phyloP scores from a whole-genome alignment of 495 filamentous ascomycete species.

The Monascus purpureus region DNA sequence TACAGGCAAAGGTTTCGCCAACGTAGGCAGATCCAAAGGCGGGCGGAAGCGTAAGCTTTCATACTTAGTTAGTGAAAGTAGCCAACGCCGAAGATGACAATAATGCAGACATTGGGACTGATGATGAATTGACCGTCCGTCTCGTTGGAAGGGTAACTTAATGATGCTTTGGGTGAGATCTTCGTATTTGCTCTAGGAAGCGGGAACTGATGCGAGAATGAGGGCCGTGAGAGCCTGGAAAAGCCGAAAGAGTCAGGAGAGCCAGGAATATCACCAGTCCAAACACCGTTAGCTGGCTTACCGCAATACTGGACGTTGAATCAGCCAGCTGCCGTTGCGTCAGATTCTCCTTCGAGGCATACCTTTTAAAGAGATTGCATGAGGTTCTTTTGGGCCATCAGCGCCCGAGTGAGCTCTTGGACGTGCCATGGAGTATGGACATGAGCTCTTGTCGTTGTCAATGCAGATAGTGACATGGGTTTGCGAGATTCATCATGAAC shows the following conservation, averaged over 20 bases:
- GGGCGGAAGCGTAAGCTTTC: constrained; percentile 71
- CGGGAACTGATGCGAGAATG: constrained; percentile 41
- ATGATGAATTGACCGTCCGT: constrained; percentile 41
- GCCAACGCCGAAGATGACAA: no score
- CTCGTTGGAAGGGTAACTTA: constrained; percentile 37
- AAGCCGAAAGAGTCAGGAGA: constrained; percentile 4
- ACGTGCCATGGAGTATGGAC: constrained; percentile 21
- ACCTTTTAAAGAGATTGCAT: constrained; percentile 79
- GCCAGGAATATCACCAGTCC: not conserved
- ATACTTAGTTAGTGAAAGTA: not conserved
- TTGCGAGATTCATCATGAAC: no score
- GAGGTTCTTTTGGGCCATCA: constrained; percentile 60
- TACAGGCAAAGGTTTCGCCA: constrained; percentile 88
- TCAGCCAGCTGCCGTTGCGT: constrained; percentile 11
- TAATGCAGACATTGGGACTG: constrained; percentile 38
- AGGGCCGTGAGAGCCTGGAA: constrained; percentile 40
- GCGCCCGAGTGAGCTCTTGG: constrained; percentile 30
- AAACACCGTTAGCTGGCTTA: constrained; percentile 13
- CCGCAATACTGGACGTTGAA: constrained; percentile 31
- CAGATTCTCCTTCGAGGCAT: constrained; percentile 4
- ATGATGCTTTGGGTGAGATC: constrained; percentile 35
- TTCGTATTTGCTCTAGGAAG: constrained; percentile 36
- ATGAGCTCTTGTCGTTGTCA: not conserved
- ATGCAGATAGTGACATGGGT: no score
- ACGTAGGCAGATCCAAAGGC: constrained; percentile 91